Percentiles rank a stretch among this genome's conserved stretches.
Conservation (phyloP, 768 basidiomycete species). For the Phaeolepiota aurea region DNA sequence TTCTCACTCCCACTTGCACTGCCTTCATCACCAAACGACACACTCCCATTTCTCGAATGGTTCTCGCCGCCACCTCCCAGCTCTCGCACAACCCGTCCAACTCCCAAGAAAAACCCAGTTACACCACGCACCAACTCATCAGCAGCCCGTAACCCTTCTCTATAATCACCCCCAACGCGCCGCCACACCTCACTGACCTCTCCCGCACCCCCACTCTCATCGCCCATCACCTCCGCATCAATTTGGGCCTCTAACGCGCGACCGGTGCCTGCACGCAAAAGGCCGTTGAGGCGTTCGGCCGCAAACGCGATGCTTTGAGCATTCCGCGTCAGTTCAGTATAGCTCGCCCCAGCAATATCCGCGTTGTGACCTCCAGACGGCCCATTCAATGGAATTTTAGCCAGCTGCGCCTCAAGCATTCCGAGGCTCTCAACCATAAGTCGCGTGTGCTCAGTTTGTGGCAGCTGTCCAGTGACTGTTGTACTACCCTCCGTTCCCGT, state of each 20-base stretch:
- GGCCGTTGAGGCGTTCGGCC: constrained; percentile 58
- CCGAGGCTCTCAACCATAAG: constrained; percentile 62
- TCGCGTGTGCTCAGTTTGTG: constrained; percentile 50
- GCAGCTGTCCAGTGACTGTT: constrained; percentile 11
- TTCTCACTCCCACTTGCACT: constrained; percentile 17
- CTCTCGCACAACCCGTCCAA: constrained; percentile 64
- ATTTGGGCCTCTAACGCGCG: constrained; percentile 68
- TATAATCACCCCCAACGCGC: constrained; percentile 59
- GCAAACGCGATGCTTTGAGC: constrained; percentile 58
- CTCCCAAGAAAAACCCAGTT: constrained; percentile 69
- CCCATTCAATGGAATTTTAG: constrained; percentile 34
- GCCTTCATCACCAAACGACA: constrained; percentile 46
- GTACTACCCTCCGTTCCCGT: constrained; percentile 9
- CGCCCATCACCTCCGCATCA: constrained; percentile 61
- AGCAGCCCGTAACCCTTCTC: constrained; percentile 62
- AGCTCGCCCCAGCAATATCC: constrained; percentile 16
- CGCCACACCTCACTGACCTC: constrained; percentile 58
- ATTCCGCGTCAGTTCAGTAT: constrained; percentile 48
- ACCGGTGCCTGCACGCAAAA: constrained; percentile 47
- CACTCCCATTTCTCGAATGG: constrained; percentile 26
- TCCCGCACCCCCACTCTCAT: constrained; percentile 12
- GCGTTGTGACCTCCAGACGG: constrained; percentile 3
- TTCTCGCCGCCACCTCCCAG: constrained; percentile 16
- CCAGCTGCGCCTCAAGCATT: constrained; percentile 62
- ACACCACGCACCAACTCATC: constrained; percentile 74